Conservation (phyloP, 2,329 filamentous ascomycete genomes). For the Alternaria arbusti region DNA sequence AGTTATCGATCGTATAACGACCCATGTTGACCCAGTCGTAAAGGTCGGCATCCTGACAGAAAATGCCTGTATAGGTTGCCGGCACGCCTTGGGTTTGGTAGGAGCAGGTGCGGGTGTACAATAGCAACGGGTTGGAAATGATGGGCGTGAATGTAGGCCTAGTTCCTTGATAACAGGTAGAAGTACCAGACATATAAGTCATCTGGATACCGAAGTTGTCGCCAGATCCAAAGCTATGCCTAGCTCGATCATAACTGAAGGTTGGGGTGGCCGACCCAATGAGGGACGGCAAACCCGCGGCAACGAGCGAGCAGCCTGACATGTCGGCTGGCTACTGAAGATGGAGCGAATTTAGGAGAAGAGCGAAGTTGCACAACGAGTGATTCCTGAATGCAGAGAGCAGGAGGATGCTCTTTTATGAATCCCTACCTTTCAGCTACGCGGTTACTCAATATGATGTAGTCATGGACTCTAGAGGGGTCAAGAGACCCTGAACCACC, state of each 20-base stretch:
- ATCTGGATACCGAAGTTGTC: constrained; percentile 18
- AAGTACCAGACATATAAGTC: constrained; percentile 16
- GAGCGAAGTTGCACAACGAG: background rate
- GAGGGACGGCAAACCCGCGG: constrained; percentile 7
- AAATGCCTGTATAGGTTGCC: constrained; percentile 4
- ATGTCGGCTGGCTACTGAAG: background rate
- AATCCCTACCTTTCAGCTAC: background rate
- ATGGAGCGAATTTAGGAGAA: background rate
- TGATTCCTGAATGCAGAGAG: background rate
- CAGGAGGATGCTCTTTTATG: background rate
- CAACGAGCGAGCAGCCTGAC: constrained; percentile 21
- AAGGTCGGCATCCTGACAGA: constrained; percentile 5
- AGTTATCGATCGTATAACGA: constrained; percentile 11
- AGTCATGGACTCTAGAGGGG: background rate
- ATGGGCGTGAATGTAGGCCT: constrained; percentile 17
- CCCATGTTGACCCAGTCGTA: constrained; percentile 6
- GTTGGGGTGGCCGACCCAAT: constrained; percentile 12
- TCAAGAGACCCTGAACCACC: background rate
- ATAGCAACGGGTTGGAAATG: constrained; percentile 9
- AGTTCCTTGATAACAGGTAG: constrained; percentile 12
- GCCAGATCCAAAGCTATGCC: background rate
- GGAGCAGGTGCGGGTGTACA: constrained; percentile 9
- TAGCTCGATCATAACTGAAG: constrained; percentile 12
- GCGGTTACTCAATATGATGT: background rate
- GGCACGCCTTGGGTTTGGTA: constrained; percentile 2